phyloP scores from a whole-genome alignment of 2,329 filamentous ascomycete species.

The Aspergillus versicolor region DNA sequence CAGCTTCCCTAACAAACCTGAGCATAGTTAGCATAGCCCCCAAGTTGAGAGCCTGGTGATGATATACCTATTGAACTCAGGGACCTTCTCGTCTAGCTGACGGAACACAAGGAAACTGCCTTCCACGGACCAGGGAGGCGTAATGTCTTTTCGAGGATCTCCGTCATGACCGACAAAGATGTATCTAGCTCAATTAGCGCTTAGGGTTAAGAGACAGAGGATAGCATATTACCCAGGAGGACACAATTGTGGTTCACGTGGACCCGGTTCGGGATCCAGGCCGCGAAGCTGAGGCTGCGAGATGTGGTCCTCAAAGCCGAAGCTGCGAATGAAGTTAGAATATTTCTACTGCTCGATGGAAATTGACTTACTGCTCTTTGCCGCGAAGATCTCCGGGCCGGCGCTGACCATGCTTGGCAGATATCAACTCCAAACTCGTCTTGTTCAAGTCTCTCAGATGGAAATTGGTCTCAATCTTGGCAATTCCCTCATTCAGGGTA shows the following conservation, averaged over 20 bases:
- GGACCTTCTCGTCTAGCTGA: conserved; percentile 45
- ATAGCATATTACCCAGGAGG: conserved; percentile 24
- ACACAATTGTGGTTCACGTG: conserved; percentile 32
- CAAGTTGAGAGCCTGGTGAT: too few relatives aligned
- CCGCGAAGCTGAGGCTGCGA: conserved; percentile 40
- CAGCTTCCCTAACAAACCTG: too few relatives aligned
- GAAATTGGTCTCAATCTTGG: background rate
- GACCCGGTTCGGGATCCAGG: conserved; percentile 38
- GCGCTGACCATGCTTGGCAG: background rate
- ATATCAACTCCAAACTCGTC: conserved; percentile 1
- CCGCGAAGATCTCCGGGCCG: background rate
- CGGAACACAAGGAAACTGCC: conserved; percentile 48
- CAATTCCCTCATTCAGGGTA: too few relatives aligned
- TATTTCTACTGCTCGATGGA: background rate
- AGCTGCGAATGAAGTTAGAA: conserved; percentile 24
- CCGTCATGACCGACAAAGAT: conserved; percentile 34
- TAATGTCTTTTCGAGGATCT: conserved; percentile 12
- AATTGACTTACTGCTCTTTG: conserved; percentile 9
- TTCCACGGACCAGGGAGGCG: conserved; percentile 42
- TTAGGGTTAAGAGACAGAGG: too few relatives aligned
- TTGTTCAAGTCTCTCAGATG: background rate
- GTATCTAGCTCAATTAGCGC: background rate
- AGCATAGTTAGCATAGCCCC: too few relatives aligned
- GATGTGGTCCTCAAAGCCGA: conserved; percentile 46
- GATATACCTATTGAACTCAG: conserved; percentile 37